phyloP scores from a whole-genome alignment of 345 rosid genomes.

The Populus nigra region DNA sequence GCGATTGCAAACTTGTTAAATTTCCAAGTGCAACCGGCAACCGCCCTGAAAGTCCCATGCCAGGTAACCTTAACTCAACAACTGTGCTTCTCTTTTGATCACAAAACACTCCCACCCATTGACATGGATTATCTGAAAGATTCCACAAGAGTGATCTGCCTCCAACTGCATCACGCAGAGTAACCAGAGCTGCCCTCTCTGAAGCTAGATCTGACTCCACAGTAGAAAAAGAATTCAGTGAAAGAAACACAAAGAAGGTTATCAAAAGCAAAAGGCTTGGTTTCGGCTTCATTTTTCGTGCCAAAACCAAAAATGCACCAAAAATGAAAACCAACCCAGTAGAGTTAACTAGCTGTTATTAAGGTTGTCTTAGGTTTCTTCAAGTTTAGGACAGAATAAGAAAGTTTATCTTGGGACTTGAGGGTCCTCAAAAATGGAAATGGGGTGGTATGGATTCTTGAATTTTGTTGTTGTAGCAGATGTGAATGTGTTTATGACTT shows the following conservation, averaged over 20 bases:
- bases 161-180: conserved; percentile 20
- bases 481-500: background rate
- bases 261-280: background rate
- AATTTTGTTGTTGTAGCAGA: background rate
- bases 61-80: conserved; percentile 65
- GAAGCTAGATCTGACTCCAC: conserved; percentile 26
- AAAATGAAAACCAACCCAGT: background rate
- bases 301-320: background rate
- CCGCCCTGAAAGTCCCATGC: conserved; percentile 57
- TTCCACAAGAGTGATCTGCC: conserved; percentile 25
- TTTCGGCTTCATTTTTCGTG: conserved; percentile 10
- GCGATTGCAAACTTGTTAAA: conserved; percentile 53
- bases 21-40: conserved; percentile 74
- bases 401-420: background rate
- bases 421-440: background rate
- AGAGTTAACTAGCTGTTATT: background rate
- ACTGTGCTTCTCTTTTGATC: conserved; percentile 38
- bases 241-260: background rate
- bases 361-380: background rate
- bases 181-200: conserved; percentile 20
- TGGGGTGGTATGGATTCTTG: background rate
- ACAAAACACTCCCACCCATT: conserved; percentile 70
- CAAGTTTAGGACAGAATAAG: background rate
- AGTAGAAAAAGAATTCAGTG: background rate
- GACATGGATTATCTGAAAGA: conserved; percentile 13